These are phyloP conservation scores for Diplodia sapinea DNA, from an alignment of 2,329 filamentous ascomycete species.

Conservation along the genomic window DNA sequence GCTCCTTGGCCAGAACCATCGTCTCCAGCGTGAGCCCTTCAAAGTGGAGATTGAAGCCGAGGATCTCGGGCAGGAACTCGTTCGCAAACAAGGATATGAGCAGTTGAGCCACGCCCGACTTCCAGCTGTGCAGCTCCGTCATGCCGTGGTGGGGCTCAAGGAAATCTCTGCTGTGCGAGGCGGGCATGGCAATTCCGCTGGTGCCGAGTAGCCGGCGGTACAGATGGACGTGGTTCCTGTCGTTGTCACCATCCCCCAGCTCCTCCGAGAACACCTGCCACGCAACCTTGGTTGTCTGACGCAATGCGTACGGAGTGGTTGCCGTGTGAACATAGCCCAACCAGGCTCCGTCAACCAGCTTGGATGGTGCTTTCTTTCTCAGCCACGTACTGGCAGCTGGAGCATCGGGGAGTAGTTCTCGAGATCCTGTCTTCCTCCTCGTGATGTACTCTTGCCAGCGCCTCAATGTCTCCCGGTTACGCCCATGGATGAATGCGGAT, in stretches of 20 bases:
- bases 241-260: slow-evolving; percentile 56
- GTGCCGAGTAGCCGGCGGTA: slow-evolving; percentile 44
- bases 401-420: slow-evolving; percentile 47
- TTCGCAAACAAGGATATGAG: slow-evolving; percentile 56
- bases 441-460: slow-evolving; percentile 46
- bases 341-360: slow-evolving; percentile 59
- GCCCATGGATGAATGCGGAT: slow-evolving; percentile 41
- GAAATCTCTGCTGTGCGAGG: slow-evolving; percentile 42
- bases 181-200: slow-evolving; percentile 43
- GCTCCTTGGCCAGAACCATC: slow-evolving; percentile 51
- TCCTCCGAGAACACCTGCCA: slow-evolving; percentile 60
- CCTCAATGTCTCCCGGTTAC: slow-evolving; percentile 42
- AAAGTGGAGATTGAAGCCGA: slow-evolving; percentile 60
- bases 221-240: slow-evolving; percentile 54
- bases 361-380: slow-evolving; percentile 51
- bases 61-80: slow-evolving; percentile 58
- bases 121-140: slow-evolving; percentile 47
- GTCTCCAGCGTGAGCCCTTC: slow-evolving; percentile 52
- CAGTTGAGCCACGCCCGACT: slow-evolving; percentile 54
- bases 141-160: slow-evolving; percentile 38
- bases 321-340: slow-evolving; percentile 54
- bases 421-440: slow-evolving; percentile 41
- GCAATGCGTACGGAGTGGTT: slow-evolving; percentile 51
- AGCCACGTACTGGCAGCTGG: slow-evolving; percentile 51
- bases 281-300: slow-evolving; percentile 49